Evolutionary conservation across 257 asterid genomes (phyloP).

Genomic region (Solanum paucissectum): DNA sequence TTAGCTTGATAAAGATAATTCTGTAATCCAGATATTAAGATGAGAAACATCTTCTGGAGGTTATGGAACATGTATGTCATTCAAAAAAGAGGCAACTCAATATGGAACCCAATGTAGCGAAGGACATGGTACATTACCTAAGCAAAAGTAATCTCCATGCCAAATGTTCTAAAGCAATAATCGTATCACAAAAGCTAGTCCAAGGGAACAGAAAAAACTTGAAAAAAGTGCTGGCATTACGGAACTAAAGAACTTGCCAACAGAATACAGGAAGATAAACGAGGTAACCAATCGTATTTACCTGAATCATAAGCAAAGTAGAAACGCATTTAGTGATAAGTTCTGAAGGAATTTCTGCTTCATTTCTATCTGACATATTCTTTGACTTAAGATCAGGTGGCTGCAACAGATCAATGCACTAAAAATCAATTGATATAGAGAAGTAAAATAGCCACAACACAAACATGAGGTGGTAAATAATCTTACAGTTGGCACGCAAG

Average conservation of each 20-base stretch:
- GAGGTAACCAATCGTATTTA: background rate
- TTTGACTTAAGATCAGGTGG: constrained; percentile 32
- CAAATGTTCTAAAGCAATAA: background rate
- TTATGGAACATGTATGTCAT: background rate
- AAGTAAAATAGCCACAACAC: background rate
- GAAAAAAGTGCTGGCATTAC: background rate
- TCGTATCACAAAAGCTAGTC: background rate
- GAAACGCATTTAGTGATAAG: constrained; percentile 75
- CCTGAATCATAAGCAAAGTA: constrained; percentile 83
- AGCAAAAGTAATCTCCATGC: background rate
- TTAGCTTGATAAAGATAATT: background rate
- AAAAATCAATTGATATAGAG: constrained; percentile 1
- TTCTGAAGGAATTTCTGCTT: constrained; percentile 59
- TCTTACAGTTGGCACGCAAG: constrained; percentile 28
- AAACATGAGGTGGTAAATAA: constrained; percentile 2
- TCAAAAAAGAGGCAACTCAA: background rate
- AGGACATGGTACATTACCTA: background rate
- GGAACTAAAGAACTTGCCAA: background rate
- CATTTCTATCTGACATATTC: constrained; percentile 30
- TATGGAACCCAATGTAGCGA: background rate
- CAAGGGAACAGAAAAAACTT: background rate
- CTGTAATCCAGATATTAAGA: background rate
- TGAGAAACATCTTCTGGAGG: background rate
- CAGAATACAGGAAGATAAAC: background rate
- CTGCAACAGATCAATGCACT: constrained; percentile 25